A percentile compares a stretch with the other conserved stretches of the same genome.
These are phyloP conservation scores for Prunus kanzakura DNA, from an alignment of 306 rosid genomes.

Conservation along the genomic window DNA sequence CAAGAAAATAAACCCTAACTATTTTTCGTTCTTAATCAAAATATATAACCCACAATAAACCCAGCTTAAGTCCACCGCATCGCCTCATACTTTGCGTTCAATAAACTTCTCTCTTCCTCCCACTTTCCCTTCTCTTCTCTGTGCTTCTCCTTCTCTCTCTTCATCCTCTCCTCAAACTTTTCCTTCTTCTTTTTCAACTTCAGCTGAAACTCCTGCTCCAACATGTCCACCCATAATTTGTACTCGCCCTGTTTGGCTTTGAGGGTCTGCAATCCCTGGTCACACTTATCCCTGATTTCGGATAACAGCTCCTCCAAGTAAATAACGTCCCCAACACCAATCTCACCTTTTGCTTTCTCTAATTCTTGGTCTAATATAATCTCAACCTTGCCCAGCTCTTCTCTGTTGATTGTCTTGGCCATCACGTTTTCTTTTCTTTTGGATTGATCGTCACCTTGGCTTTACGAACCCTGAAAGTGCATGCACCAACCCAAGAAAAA, in stretches of 20 bases:
- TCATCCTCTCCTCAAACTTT: not conserved
- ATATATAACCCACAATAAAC: too few species aligned
- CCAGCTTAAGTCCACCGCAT: slow-evolving; percentile 3
- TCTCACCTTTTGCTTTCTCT: not conserved
- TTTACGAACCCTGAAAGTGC: not conserved
- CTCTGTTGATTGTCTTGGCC: not conserved
- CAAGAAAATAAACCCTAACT: not conserved
- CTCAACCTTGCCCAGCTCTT: not conserved
- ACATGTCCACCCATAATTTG: not conserved
- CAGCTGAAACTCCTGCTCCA: not conserved
- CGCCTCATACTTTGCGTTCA: not conserved
- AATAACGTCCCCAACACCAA: not conserved
- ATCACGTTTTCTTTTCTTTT: not conserved
- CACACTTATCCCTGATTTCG: slow-evolving; percentile 3
- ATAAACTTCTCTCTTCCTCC: not conserved
- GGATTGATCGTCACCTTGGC: not conserved
- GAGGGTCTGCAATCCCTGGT: slow-evolving; percentile 7
- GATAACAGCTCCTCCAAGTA: not conserved
- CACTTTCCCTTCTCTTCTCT: not conserved
- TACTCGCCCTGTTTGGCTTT: not conserved
- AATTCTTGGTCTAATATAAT: not conserved
- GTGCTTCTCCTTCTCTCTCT: slow-evolving; percentile 1
- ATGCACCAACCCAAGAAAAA: not conserved
- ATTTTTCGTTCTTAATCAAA: too few species aligned
- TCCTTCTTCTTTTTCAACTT: not conserved